phyloP scores from a whole-genome alignment of 2,329 filamentous ascomycete genomes.

The Aspergillus thermomutatus region DNA sequence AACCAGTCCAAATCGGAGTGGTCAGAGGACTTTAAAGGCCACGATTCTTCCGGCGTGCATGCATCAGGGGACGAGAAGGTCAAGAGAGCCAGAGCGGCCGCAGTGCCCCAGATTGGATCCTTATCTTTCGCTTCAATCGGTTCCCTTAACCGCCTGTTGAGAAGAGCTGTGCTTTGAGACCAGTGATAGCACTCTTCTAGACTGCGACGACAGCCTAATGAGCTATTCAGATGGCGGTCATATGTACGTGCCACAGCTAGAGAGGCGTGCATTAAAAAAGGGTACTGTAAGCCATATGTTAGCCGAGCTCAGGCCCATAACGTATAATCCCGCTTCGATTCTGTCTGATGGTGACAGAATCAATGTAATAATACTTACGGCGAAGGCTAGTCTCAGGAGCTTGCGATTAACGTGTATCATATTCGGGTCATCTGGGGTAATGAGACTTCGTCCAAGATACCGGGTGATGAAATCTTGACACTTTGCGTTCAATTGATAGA shows the following conservation, averaged over 20 bases:
- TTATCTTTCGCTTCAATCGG: constrained; percentile 35
- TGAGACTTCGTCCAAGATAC: constrained; percentile 39
- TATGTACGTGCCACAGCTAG: constrained; percentile 44
- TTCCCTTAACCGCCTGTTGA: constrained; percentile 37
- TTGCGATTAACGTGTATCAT: constrained; percentile 39
- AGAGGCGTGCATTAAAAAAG: constrained; percentile 47
- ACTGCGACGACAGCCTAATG: constrained; percentile 20
- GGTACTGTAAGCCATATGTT: constrained; percentile 31
- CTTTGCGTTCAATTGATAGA: constrained; percentile 36
- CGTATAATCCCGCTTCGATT: background rate
- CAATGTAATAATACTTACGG: constrained; percentile 26
- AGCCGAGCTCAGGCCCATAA: constrained; percentile 1
- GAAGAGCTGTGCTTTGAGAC: constrained; percentile 40
- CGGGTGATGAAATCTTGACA: constrained; percentile 44
- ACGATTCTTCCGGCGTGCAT: constrained; percentile 45
- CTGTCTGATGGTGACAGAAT: background rate
- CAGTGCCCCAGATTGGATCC: constrained; percentile 49
- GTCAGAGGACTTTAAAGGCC: constrained; percentile 51
- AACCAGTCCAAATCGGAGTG: constrained; percentile 57
- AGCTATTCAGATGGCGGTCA: constrained; percentile 23
- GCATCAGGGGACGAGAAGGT: constrained; percentile 42
- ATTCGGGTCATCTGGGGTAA: constrained; percentile 35
- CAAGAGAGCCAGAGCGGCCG: constrained; percentile 42
- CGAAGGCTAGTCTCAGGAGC: constrained; percentile 39
- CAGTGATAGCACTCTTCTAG: constrained; percentile 45